These are phyloP conservation scores for Saturnispora galanensis DNA, from an alignment of 805 yeast genomes.

Conservation along the genomic window DNA sequence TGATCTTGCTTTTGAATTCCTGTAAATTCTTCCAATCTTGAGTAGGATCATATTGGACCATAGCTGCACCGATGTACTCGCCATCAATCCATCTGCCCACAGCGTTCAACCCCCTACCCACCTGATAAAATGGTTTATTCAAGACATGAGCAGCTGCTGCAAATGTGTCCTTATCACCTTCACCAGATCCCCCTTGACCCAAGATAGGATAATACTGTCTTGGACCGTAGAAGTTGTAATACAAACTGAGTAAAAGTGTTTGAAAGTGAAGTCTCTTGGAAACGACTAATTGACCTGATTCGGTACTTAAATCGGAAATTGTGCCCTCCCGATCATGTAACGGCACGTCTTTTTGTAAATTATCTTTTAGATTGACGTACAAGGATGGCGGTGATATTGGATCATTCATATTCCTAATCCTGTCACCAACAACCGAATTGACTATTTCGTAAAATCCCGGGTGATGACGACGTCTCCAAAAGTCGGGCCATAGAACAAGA, in stretches of 20 bases:
- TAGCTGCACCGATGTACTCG: conserved; percentile 41
- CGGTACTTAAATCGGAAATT: conserved; percentile 45
- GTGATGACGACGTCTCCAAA: conserved; percentile 48
- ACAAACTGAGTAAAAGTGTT: conserved; percentile 39
- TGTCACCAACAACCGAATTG: conserved; percentile 26
- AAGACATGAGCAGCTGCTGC: conserved; percentile 41
- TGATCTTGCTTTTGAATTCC: conserved; percentile 16
- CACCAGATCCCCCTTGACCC: conserved; percentile 40
- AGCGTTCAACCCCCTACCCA: conserved; percentile 38
- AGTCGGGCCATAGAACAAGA: conserved; percentile 50
- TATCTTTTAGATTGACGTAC: conserved; percentile 11
- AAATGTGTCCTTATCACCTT: conserved; percentile 54
- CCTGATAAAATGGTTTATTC: conserved; percentile 38
- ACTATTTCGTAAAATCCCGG: conserved; percentile 40
- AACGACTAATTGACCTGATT: conserved; percentile 45
- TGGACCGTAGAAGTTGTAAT: conserved; percentile 46
- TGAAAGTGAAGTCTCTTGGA: conserved; percentile 39
- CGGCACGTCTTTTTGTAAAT: conserved; percentile 26
- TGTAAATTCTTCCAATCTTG: conserved; percentile 27
- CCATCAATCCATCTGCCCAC: conserved; percentile 34
- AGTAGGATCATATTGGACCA: conserved; percentile 48
- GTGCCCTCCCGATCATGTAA: conserved; percentile 44
- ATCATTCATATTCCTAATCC: conserved; percentile 24
- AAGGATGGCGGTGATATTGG: conserved; percentile 19
- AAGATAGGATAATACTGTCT: conserved; percentile 36